A percentile compares a stretch with the other conserved stretches of the same genome.
These are phyloP conservation scores for Ceraceosorus bombacis DNA, from an alignment of 1,284 basidiomycete genomes.

Conservation along the genomic window DNA sequence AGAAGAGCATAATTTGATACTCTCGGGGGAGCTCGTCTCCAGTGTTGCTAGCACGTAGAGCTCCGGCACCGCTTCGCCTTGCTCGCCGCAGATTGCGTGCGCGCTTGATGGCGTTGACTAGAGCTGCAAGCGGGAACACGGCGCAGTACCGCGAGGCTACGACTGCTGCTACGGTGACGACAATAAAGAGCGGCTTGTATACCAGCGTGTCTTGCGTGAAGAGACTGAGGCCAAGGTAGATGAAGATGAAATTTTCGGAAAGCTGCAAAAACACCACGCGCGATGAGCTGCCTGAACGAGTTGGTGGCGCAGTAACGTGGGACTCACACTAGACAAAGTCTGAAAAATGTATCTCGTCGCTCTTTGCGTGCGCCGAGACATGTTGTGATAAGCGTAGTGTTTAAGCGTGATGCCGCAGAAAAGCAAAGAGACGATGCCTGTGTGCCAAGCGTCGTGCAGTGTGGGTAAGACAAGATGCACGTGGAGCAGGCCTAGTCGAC, in stretches of 20 bases:
- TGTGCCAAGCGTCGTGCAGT: constrained; percentile 30
- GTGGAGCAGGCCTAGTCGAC: constrained; percentile 38
- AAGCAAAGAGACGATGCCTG: constrained; percentile 83
- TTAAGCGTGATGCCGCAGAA: constrained; percentile 99
- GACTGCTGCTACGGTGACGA: constrained; percentile 61
- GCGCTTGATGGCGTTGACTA: constrained; percentile 81
- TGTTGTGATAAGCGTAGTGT: constrained; percentile 98
- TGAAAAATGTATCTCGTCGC: constrained; percentile 75
- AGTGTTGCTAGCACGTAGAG: constrained; percentile 17
- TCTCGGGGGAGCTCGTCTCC: constrained; percentile 34
- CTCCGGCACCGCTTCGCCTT: constrained; percentile 19
- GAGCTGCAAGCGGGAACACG: constrained; percentile 91
- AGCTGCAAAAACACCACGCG: constrained; percentile 55
- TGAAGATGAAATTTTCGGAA: constrained; percentile 99
- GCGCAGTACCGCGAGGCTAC: constrained; percentile 90
- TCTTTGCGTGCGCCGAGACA: constrained; percentile 87
- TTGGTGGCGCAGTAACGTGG: neutral
- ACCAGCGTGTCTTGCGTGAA: constrained; percentile 84
- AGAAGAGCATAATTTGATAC: constrained; percentile 66
- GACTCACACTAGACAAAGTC: constrained; percentile 37
- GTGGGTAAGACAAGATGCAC: no score
- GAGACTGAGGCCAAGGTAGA: constrained; percentile 90
- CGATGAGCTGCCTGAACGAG: neutral
- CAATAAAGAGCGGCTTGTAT: constrained; percentile 90
- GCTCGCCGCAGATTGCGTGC: constrained; percentile 62